Percentiles rank a stretch among this genome's conserved stretches.
phyloP scores from a whole-genome alignment of 306 rosid genomes.

The Oemleria cerasiformis region DNA sequence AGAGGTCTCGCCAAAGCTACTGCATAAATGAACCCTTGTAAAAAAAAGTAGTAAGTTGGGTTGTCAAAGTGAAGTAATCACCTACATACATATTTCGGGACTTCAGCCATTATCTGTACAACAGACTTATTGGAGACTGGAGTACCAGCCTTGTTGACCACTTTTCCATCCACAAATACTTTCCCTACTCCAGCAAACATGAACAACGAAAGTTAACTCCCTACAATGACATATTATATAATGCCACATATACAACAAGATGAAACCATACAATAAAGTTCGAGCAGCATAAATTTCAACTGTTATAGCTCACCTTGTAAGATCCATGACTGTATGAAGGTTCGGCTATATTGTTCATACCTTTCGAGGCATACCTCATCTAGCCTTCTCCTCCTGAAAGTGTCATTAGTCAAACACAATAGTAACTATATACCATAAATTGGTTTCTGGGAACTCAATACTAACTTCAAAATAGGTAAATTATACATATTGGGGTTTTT shows the following conservation, averaged over 20 bases:
- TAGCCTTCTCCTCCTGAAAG: conserved; percentile 66
- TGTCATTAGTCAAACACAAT: conserved; percentile 10
- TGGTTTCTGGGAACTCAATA: neutral
- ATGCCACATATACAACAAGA: neutral
- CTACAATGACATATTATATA: neutral
- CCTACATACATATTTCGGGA: conserved; percentile 99
- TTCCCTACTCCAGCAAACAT: conserved; percentile 52
- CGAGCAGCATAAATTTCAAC: neutral
- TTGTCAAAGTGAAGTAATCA: conserved; percentile 43
- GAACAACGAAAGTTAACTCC: neutral
- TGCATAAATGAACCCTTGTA: conserved; percentile 3
- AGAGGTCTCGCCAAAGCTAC: conserved; percentile 14
- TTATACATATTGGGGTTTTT: neutral
- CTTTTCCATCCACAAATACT: conserved; percentile 84
- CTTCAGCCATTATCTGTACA: conserved; percentile 77
- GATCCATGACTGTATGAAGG: conserved; percentile 87
- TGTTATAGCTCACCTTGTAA: conserved; percentile 62
- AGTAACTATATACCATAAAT: neutral
- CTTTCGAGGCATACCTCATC: conserved; percentile 82
- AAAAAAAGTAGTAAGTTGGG: conserved; percentile 25
- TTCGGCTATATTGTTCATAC: conserved; percentile 79
- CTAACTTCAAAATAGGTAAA: neutral
- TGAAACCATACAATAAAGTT: neutral
- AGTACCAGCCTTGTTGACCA: conserved; percentile 73
- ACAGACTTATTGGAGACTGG: conserved; percentile 74